phyloP scores from a whole-genome alignment of 2,329 filamentous ascomycete species.

The Aspergillus bombycis region DNA sequence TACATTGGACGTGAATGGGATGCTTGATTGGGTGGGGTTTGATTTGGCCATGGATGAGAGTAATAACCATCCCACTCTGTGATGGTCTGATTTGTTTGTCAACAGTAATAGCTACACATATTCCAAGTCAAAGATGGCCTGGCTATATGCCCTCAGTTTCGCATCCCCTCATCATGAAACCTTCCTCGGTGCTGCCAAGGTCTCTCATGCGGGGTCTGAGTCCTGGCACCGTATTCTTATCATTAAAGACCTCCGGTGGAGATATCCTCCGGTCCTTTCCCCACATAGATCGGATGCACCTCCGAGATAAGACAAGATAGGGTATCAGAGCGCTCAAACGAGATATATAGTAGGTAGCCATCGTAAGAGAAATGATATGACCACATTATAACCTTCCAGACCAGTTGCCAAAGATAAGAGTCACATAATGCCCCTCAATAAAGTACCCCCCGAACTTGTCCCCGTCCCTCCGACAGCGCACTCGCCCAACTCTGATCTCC shows the following conservation, averaged over 20 bases:
- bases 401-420: not conserved
- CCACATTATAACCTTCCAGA: not conserved
- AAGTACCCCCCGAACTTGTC: not conserved
- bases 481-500: too few species aligned
- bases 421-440: not conserved
- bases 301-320: not conserved
- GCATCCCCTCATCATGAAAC: too few species aligned
- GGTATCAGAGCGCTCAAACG: not conserved
- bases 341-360: not conserved
- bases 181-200: not conserved
- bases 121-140: too few species aligned
- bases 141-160: too few species aligned
- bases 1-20: too few species aligned
- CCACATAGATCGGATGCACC: not conserved
- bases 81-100: too few species aligned
- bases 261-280: too few species aligned
- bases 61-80: too few species aligned
- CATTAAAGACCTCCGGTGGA: not conserved
- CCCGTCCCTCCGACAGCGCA: not conserved
- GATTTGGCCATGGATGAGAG: too few species aligned
- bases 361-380: not conserved
- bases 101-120: too few species aligned
- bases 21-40: too few species aligned
- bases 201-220: not conserved
- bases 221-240: too few species aligned